These are phyloP conservation scores for Suillus tomentosus DNA, from an alignment of 768 basidiomycete species.

Conservation along the genomic window DNA sequence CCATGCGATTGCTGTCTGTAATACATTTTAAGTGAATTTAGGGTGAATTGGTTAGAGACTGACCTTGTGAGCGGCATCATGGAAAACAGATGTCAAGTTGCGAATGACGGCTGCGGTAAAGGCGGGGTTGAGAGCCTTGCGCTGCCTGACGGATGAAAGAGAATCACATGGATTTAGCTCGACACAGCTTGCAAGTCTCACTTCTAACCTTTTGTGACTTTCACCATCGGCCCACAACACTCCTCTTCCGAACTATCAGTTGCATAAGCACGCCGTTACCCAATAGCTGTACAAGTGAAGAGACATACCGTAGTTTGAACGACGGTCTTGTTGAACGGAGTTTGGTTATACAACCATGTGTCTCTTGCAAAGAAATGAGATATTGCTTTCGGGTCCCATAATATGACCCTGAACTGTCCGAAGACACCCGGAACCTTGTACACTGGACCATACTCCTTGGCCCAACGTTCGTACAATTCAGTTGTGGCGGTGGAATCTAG, in stretches of 20 bases:
- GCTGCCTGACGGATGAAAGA: constrained; percentile 36
- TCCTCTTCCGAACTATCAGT: constrained; percentile 24
- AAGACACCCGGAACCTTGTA: constrained; percentile 40
- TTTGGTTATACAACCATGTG: constrained; percentile 47
- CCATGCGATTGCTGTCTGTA: constrained; percentile 1
- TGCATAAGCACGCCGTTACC: not conserved
- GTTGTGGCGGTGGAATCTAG: constrained; percentile 31
- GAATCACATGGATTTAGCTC: not conserved
- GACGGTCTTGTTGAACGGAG: constrained; percentile 35
- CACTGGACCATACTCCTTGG: constrained; percentile 43
- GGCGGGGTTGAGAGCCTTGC: constrained; percentile 52
- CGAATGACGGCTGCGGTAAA: constrained; percentile 56
- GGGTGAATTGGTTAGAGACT: not conserved
- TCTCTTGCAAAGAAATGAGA: constrained; percentile 51
- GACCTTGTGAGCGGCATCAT: constrained; percentile 54
- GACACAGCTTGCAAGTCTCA: no score
- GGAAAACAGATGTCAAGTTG: constrained; percentile 47
- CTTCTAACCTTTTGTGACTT: constrained; percentile 11
- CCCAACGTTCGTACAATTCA: constrained; percentile 45
- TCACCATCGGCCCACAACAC: constrained; percentile 35
- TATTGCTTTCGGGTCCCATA: constrained; percentile 49
- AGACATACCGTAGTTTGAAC: constrained; percentile 43
- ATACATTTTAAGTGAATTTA: not conserved
- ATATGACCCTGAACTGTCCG: constrained; percentile 35
- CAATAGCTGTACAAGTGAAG: not conserved